Evolutionary conservation across 1,284 basidiomycete genomes (phyloP), one percentile per base, ranked within the genome.

Genomic region (Puccinia triticina): DNA sequence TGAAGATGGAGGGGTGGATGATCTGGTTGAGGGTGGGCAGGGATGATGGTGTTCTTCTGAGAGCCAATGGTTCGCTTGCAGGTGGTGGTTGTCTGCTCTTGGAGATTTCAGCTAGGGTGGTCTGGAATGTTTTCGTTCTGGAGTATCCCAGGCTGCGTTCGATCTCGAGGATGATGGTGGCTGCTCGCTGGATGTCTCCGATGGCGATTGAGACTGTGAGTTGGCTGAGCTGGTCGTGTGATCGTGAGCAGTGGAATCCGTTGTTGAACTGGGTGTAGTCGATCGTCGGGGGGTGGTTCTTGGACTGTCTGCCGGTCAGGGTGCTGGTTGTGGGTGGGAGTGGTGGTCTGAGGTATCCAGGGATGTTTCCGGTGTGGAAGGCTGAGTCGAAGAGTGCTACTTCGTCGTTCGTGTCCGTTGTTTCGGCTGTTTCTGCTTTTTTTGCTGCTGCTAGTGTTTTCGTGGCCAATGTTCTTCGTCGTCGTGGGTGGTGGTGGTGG

Each of bases 151-250:
- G 32, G 23, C 66, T 72, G 11, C 55, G 46, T 61, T 80, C 77
- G 43, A 80, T 57, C 61, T 80, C 46, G 37, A 80, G 53, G n/a
- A 80, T 80, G 67, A 80, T 80, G 0, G 77, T 37, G 16, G n/a
- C 12, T 4, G 77, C 77, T 46, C 77, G 29, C 14, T 50, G 40
- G 23, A 80, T 2, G 53, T 80, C 67, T 10, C 77, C 67, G 53
- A 80, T 80, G 0, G 66, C 66, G 23, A 80, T 71, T 18, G 77
- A 46, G 32, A 80, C 67, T 23, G 46, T 55, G 26, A 80, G 77
- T 59, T 80, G 77, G 29, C 53, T 80, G 48, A 80, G 37, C 48
- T 80, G 77, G 8, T 80, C 77, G 32, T 80, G 77, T 29, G 77
- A 66, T 72, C 67, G 32, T 55, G 77, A 80, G 8, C 67, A 80